phyloP scores from a whole-genome alignment of 2,329 filamentous ascomycete genomes.

The Apiospora pterosperma region DNA sequence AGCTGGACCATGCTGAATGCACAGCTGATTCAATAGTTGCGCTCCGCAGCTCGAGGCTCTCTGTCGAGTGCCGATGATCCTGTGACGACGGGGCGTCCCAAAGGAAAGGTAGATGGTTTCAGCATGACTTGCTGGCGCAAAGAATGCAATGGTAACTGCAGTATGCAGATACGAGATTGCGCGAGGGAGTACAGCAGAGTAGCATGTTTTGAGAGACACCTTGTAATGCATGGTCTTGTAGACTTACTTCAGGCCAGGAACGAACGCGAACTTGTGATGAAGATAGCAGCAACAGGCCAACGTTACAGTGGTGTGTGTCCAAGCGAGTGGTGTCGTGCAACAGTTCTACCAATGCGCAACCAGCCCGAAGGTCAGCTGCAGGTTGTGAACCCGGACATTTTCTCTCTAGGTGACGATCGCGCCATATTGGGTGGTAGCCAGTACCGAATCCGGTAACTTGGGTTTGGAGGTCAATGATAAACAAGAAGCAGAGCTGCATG shows the following conservation, averaged over 20 bases:
- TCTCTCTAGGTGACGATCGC: background rate
- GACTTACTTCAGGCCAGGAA: background rate
- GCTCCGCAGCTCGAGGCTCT: background rate
- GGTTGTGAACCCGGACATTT: background rate
- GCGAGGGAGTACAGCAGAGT: background rate
- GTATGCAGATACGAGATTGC: background rate
- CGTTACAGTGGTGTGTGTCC: background rate
- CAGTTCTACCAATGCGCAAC: background rate
- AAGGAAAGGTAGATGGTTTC: background rate
- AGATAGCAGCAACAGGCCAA: background rate
- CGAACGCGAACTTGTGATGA: background rate
- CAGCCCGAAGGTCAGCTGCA: background rate
- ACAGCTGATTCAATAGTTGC: background rate
- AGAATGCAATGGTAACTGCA: background rate
- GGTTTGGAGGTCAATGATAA: background rate
- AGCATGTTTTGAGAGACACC: background rate
- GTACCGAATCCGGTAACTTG: background rate
- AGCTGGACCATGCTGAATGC: background rate
- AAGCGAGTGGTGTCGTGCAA: background rate
- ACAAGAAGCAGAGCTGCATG: background rate
- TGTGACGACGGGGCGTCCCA: background rate
- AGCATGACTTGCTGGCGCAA: background rate
- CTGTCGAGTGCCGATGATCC: background rate
- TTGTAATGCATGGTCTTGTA: background rate
- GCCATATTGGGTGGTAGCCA: background rate